A percentile compares a stretch with the other conserved stretches of the same genome.
Evolutionary conservation across 2,329 filamentous ascomycete species (phyloP).

Genomic region (Trichoderma lentiforme): DNA sequence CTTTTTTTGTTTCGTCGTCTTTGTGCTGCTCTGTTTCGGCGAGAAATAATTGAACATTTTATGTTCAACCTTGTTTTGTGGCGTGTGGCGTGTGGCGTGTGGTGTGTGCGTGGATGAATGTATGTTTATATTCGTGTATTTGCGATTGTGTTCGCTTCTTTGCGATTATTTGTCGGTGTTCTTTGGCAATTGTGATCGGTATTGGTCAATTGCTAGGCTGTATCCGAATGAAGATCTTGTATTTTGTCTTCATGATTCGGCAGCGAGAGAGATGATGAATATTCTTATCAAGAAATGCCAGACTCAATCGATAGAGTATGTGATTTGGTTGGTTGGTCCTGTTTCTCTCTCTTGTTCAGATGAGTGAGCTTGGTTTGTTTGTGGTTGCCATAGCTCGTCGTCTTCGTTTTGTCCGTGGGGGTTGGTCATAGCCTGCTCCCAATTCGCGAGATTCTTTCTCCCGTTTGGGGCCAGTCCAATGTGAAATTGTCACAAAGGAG

Average conservation of each 20-base stretch:
- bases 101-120: neutral
- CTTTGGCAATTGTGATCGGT: neutral
- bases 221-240: neutral
- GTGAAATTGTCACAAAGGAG: neutral
- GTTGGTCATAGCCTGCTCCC: slow-evolving; percentile 7
- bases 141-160: neutral
- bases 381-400: neutral
- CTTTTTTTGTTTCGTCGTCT: neutral
- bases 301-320: neutral
- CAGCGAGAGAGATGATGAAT: neutral
- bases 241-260: neutral
- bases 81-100: neutral
- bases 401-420: neutral
- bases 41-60: neutral
- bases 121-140: neutral
- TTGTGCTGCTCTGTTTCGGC: neutral
- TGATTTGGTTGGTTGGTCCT: no score
- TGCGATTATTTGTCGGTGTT: neutral
- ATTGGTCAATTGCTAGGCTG: neutral
- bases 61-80: neutral
- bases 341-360: neutral
- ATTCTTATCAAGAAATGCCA: neutral
- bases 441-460: slow-evolving; percentile 13
- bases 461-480: slow-evolving; percentile 13
- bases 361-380: neutral